These are phyloP conservation scores for Candida takata DNA, from an alignment of 805 yeast genomes.

Conservation along the genomic window DNA sequence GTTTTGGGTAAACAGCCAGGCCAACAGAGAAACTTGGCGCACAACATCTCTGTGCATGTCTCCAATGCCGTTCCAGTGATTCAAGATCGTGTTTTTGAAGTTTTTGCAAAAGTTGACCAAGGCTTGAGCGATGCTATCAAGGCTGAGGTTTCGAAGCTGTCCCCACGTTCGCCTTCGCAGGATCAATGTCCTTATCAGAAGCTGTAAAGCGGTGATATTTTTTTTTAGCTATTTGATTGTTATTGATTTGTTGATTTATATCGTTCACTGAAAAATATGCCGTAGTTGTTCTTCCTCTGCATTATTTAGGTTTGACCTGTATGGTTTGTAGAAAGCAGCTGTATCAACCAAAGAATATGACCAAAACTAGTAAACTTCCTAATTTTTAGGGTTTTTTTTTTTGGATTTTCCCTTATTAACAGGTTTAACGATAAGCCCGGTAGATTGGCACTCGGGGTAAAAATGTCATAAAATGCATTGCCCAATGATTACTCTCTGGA, in stretches of 20 bases:
- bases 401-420: no score
- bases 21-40: constrained; percentile 78
- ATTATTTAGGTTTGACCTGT: no score
- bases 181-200: constrained; percentile 22
- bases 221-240: neutral
- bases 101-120: constrained; percentile 67
- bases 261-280: no score
- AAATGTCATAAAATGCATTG: no score
- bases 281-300: no score
- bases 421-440: no score
- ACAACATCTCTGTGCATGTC: constrained; percentile 76
- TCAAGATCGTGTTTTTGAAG: constrained; percentile 71
- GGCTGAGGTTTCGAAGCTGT: constrained; percentile 47
- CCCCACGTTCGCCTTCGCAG: constrained; percentile 16
- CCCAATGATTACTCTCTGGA: no score
- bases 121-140: constrained; percentile 63
- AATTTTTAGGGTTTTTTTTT: no score
- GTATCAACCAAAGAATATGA: no score
- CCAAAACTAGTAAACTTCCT: no score
- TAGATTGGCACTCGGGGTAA: no score
- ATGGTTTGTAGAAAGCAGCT: no score
- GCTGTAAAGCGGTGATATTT: constrained; percentile 5
- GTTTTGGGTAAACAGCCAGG: constrained; percentile 72
- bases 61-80: constrained; percentile 61
- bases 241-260: neutral